Base-by-base conservation (phyloP, 805 yeast species). In the Saccharomycopsis javanensis region DNA sequence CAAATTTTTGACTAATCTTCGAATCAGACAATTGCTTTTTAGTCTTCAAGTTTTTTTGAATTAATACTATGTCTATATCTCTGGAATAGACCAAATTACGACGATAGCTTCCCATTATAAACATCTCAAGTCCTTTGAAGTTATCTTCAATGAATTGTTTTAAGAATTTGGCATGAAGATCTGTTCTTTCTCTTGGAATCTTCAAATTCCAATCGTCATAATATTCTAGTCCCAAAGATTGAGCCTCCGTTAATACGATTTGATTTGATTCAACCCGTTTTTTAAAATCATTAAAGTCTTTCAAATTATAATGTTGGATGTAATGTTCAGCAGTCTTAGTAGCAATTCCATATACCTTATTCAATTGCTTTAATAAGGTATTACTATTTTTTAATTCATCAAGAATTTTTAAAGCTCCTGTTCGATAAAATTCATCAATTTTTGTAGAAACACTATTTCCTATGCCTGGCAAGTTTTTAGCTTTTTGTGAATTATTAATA, bases 51-150 rank as follows among this genome's bases (percentile, higher is more conserved):
- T 65, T 69, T 15, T 67, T 62, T 51, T 68, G 71, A 31, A 79
- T 75, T 3, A 81, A 55, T 25, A 81, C 67, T 46, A 79, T 70
- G 64, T 81, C 86, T 38, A 81, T 72, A 62, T 81, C 85, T 1
- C 83, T 82, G 59, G 79, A 75, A 4, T 64, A 64, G 3, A 59
- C 51, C n/a, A 69, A 63, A 2, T 80, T 82, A 20, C 85, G 70
- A 34, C 80, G 68, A 64, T 76, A 80, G 5, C 82, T 78, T 2
- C 85, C 85, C 73, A 75, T 75, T 42, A 77, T 69, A 7, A 69
- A 63, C 5, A 72, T 60, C 31, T 71, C 67, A 23, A 76, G 63
- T 1, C 64, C 61, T 0, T 73, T 64, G 55, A 77, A 79, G 16
- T 78, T 57, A 13, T 63, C 60, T 4, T 63, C 55, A 27, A 69